Evolutionary conservation across 2,329 filamentous ascomycete genomes (phyloP).

Genomic region (Claviceps pazoutovae): DNA sequence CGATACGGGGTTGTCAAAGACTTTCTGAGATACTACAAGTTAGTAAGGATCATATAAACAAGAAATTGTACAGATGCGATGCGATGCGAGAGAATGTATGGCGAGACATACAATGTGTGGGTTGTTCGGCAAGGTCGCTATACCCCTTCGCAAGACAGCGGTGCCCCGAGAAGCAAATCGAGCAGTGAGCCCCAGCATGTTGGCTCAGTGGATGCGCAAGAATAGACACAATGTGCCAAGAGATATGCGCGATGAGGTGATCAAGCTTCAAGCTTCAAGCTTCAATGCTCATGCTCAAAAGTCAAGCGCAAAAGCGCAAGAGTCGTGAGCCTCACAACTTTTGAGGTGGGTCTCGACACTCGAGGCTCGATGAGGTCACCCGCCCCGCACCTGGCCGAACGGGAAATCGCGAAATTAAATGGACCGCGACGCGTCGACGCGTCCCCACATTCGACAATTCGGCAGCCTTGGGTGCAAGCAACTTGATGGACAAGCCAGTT

Average conservation of each 20-base stretch:
- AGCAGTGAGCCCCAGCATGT: constrained; percentile 16
- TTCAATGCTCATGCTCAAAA: background rate
- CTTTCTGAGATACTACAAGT: constrained; percentile 33
- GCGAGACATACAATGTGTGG: constrained; percentile 33
- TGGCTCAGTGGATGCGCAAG: background rate
- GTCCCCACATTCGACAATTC: background rate
- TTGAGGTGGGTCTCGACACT: background rate
- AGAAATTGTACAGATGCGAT: background rate
- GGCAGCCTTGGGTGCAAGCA: background rate
- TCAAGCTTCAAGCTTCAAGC: background rate
- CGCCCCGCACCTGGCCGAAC: constrained; percentile 7
- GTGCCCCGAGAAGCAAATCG: constrained; percentile 12
- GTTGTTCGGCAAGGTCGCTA: constrained; percentile 37
- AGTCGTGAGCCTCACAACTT: background rate
- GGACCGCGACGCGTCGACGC: constrained; percentile 8
- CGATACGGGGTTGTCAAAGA: constrained; percentile 34
- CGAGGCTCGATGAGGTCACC: constrained; percentile 18
- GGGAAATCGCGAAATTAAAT: constrained; percentile 20
- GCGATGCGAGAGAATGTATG: background rate
- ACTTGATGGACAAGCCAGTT: background rate
- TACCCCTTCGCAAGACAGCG: constrained; percentile 14
- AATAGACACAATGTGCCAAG: background rate
- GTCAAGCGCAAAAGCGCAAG: no score
- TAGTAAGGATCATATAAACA: background rate
- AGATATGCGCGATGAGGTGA: background rate